Conservation (phyloP, 306 rosid genomes). For the Citrullus mucosospermus region DNA sequence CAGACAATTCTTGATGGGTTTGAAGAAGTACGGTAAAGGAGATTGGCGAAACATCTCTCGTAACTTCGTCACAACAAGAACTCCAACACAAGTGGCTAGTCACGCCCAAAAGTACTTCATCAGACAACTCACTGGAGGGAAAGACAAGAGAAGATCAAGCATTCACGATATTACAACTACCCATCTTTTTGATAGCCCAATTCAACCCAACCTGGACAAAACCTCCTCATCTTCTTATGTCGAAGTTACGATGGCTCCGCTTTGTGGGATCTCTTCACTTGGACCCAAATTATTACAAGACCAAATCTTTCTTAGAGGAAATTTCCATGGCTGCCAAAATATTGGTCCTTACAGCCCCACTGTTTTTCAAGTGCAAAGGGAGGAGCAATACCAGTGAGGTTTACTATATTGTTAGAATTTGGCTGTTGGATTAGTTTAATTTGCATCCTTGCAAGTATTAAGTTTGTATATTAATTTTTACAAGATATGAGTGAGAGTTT, state of each 20-base stretch:
- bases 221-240: neutral
- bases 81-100: conserved; percentile 9
- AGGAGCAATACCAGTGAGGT: neutral
- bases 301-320: neutral
- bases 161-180: conserved; percentile 5
- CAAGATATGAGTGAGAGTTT: neutral
- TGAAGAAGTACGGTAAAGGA: conserved; percentile 9
- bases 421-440: neutral
- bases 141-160: conserved; percentile 10
- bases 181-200: neutral
- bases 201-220: neutral
- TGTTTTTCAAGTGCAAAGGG: conserved; percentile 1
- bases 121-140: neutral
- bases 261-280: conserved; percentile 8
- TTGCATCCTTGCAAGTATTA: neutral
- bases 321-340: neutral
- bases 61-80: conserved; percentile 1
- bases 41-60: conserved; percentile 12
- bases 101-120: conserved; percentile 9
- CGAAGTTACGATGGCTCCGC: neutral
- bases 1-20: conserved; percentile 4
- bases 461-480: neutral
- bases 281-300: neutral
- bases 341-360: neutral
- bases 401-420: neutral